Base-by-base conservation (phyloP, 345 rosid species). In the Lumnitzera littorea region DNA sequence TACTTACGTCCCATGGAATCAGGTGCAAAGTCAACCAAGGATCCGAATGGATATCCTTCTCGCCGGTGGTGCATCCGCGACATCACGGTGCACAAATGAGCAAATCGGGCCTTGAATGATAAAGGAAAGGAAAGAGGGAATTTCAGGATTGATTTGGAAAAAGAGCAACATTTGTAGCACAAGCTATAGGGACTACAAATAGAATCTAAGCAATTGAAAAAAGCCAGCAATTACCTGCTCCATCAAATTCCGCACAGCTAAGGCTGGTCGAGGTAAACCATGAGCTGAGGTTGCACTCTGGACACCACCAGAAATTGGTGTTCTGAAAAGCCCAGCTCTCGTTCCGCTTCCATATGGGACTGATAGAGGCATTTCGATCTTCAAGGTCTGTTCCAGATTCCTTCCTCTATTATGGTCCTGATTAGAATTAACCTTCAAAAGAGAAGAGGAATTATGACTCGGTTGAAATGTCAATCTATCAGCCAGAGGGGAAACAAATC, bases 221-320 rank as follows among this genome's bases (percentile, higher is more conserved):
- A 15, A 3, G 11, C 11, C 20, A 53, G 27, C 20, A 51, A 55
- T 60, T 72, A 90, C 99, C 91, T 88, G 97, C 67, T 88, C 99
- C 97, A 94, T 90, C 67, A 94, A 80, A 75, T 94, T 94, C 57
- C 99, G 91, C 24, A 91, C 99, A 24, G 97, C 97, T 62, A 94
- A 78, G 62, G 99, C 84, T 0, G 99, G 99, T 52, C 76, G 88
- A 60, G 92, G 97, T 68, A 94, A 79, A 55, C 95, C 92, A 73
- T 94, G 99, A 51, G 89, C 97, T 3, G 99, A 94, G 46, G 99
- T 91, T 60, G 97, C 99, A 57, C 86, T 94, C 70, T 90, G 99
- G 64, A 94, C 99, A 62, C 99, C 99, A 73, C 99, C 99, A 7
- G 99, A 90, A 65, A 90, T 94, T 9, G 99, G 99, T 13, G 99